Percentiles rank a stretch among this genome's conserved stretches.
Evolutionary conservation across 2,329 filamentous ascomycete species (phyloP).

Genomic region (Ascochyta fabae): DNA sequence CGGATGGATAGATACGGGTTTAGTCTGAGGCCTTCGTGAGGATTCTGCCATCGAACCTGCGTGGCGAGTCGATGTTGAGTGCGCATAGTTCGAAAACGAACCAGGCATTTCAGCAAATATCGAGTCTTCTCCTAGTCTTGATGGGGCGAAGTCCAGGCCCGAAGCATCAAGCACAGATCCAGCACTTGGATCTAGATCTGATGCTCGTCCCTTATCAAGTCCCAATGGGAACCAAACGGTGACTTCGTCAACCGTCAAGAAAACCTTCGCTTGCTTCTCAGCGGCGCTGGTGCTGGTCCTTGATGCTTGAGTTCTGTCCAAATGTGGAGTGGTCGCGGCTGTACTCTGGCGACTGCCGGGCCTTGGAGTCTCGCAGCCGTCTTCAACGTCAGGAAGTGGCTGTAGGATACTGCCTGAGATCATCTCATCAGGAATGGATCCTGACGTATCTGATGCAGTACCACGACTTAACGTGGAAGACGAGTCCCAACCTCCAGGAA

Average conservation of each 20-base stretch:
- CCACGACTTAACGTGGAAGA: conserved; percentile 42
- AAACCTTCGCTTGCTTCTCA: conserved; percentile 38
- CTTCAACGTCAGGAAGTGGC: conserved; percentile 38
- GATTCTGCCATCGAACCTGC: conserved; percentile 33
- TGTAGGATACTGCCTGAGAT: conserved; percentile 40
- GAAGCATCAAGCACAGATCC: conserved; percentile 23
- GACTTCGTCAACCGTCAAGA: conserved; percentile 48
- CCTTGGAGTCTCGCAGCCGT: conserved; percentile 50
- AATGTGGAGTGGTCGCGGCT: conserved; percentile 18
- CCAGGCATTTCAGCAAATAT: conserved; percentile 54
- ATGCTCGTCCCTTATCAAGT: conserved; percentile 22
- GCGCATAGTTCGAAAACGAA: conserved; percentile 56
- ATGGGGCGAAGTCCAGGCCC: conserved; percentile 31
- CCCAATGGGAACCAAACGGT: conserved; percentile 48
- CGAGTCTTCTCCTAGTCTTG: conserved; percentile 45
- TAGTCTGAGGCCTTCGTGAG: conserved; percentile 24
- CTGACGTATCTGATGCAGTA: conserved; percentile 36
- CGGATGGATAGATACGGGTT: conserved; percentile 7
- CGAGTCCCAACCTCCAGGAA: conserved; percentile 55
- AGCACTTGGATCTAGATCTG: conserved; percentile 4
- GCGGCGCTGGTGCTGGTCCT: neutral
- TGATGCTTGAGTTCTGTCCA: conserved; percentile 8
- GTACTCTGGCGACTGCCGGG: conserved; percentile 41
- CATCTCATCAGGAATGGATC: conserved; percentile 39
- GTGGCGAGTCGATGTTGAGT: conserved; percentile 46